Percentiles rank a stretch among this genome's conserved stretches.
phyloP scores from a whole-genome alignment of 2,329 filamentous ascomycete genomes.

The Sarocladium kiliense region DNA sequence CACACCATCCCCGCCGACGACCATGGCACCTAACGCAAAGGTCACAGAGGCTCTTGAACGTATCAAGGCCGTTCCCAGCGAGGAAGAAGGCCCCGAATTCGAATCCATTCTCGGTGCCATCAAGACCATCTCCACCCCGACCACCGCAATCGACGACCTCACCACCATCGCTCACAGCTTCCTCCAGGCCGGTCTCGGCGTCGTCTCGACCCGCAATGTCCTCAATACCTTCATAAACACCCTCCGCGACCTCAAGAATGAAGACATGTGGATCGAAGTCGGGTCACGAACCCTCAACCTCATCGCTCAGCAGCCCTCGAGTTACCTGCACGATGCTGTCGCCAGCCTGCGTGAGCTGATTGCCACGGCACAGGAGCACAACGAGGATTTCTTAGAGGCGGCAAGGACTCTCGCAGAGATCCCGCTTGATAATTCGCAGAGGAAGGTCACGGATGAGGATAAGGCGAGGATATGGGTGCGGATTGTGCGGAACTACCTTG shows the following conservation, averaged over 20 bases:
- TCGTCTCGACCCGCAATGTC: conserved; percentile 69
- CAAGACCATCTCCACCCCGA: conserved; percentile 33
- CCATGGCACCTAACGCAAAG: conserved; percentile 34
- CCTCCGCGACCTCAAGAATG: conserved; percentile 55
- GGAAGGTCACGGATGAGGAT: conserved; percentile 74
- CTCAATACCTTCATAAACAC: conserved; percentile 61
- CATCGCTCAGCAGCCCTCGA: conserved; percentile 57
- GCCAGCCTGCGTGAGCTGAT: conserved; percentile 74
- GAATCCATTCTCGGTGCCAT: conserved; percentile 40
- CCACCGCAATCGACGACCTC: conserved; percentile 48
- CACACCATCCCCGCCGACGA: conserved; percentile 9
- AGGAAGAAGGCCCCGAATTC: conserved; percentile 36
- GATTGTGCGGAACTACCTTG: conserved; percentile 89
- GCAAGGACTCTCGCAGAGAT: conserved; percentile 78
- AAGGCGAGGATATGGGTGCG: conserved; percentile 86
- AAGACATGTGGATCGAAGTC: conserved; percentile 68
- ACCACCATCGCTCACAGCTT: conserved; percentile 63
- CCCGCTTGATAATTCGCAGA: conserved; percentile 82
- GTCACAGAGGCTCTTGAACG: conserved; percentile 38
- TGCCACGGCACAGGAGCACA: conserved; percentile 74
- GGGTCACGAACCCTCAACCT: conserved; percentile 67
- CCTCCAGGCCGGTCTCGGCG: conserved; percentile 63
- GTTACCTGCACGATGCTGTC: conserved; percentile 72
- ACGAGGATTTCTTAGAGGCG: conserved; percentile 75
- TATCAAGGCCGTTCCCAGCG: conserved; percentile 10